A percentile compares a stretch with the other conserved stretches of the same genome.
These are phyloP conservation scores for Strobilomyces dryophilus DNA, from an alignment of 768 basidiomycete species.

Conservation along the genomic window DNA sequence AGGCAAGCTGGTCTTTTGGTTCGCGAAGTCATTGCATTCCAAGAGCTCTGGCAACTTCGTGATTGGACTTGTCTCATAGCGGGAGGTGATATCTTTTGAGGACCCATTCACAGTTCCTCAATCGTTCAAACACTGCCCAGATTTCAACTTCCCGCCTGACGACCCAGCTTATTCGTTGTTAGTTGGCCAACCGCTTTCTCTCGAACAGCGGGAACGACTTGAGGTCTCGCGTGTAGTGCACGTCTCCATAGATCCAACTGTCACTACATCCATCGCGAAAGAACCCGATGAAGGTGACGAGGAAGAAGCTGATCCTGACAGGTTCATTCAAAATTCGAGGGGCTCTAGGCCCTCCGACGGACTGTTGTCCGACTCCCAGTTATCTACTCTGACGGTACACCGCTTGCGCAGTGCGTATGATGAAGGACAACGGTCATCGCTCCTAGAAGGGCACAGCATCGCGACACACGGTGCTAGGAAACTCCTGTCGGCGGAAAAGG, in stretches of 20 bases:
- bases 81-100: slow-evolving; percentile 55
- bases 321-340: slow-evolving; percentile 72
- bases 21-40: slow-evolving; percentile 57
- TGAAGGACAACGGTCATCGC: slow-evolving; percentile 36
- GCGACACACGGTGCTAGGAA: slow-evolving; percentile 53
- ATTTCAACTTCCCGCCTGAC: slow-evolving; percentile 86
- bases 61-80: slow-evolving; percentile 80
- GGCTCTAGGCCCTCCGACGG: slow-evolving; percentile 57
- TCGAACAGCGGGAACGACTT: slow-evolving; percentile 50
- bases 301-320: slow-evolving; percentile 53
- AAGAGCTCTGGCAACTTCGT: slow-evolving; percentile 37
- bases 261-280: slow-evolving; percentile 29
- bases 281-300: slow-evolving; percentile 36
- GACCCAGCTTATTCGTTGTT: slow-evolving; percentile 82
- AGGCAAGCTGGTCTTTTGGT: slow-evolving; percentile 79
- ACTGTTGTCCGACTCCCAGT: slow-evolving; percentile 55
- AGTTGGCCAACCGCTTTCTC: slow-evolving; percentile 53
- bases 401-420: slow-evolving; percentile 68
- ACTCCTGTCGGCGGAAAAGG: slow-evolving; percentile 34
- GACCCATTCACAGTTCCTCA: background rate
- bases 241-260: slow-evolving; percentile 59
- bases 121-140: slow-evolving; percentile 35
- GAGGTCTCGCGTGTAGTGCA: slow-evolving; percentile 69
- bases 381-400: slow-evolving; percentile 41
- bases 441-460: slow-evolving; percentile 13